Percentiles rank a stretch among this genome's conserved stretches.
Evolutionary conservation across 208 protist genomes (phyloP).

Genomic region (Wallacemonas rigidus): DNA sequence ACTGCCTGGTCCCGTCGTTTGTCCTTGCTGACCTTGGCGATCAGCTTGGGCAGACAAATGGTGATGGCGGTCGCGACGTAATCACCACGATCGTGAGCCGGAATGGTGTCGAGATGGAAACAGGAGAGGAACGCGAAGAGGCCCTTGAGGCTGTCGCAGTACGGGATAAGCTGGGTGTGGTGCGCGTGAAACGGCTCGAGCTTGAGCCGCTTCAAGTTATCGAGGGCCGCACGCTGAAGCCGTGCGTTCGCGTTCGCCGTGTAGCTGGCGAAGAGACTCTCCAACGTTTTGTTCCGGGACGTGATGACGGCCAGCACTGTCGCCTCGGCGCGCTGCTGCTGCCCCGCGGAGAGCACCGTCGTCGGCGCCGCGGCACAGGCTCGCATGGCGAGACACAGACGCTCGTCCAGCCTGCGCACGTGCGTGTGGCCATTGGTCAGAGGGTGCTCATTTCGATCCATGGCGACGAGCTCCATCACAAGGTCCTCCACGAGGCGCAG

Average conservation of each 20-base stretch:
- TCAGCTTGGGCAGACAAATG: slow-evolving; percentile 81
- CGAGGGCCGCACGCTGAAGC: slow-evolving; percentile 74
- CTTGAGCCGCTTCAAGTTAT: slow-evolving; percentile 77
- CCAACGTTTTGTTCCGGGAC: slow-evolving; percentile 44
- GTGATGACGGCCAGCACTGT: slow-evolving; percentile 23
- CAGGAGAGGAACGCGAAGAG: slow-evolving; percentile 81
- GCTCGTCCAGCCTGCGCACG: slow-evolving; percentile 68
- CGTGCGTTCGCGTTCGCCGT: slow-evolving; percentile 59
- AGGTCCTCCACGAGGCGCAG: slow-evolving; percentile 68
- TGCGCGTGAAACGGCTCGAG: slow-evolving; percentile 68
- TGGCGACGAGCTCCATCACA: slow-evolving; percentile 61
- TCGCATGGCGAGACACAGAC: slow-evolving; percentile 71
- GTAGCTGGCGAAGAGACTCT: slow-evolving; percentile 49
- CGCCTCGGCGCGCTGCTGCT: slow-evolving; percentile 25
- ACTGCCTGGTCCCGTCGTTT: slow-evolving; percentile 79
- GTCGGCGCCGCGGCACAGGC: slow-evolving; percentile 56
- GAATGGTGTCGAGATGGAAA: slow-evolving; percentile 75
- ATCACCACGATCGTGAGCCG: slow-evolving; percentile 47
- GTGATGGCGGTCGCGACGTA: slow-evolving; percentile 76
- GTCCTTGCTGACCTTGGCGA: slow-evolving; percentile 66
- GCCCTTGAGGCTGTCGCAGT: slow-evolving; percentile 72
- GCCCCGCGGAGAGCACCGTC: slow-evolving; percentile 33
- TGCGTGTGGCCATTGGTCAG: slow-evolving; percentile 20
- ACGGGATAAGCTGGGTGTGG: slow-evolving; percentile 71
- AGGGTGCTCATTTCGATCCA: slow-evolving; percentile 71